These are phyloP conservation scores for Histomonas meleagridis DNA, from an alignment of 208 protist genomes.

Conservation along the genomic window DNA sequence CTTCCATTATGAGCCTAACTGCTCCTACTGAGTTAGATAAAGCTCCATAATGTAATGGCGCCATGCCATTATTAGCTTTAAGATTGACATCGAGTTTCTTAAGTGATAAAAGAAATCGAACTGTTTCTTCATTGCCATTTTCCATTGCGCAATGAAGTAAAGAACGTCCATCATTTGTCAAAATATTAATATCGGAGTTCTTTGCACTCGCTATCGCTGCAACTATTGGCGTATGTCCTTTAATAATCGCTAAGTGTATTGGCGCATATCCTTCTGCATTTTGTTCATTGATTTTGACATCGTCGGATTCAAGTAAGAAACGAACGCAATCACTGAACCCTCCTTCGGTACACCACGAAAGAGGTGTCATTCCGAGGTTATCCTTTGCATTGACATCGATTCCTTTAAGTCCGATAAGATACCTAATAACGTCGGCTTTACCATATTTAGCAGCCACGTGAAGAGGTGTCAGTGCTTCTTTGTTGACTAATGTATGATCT, in stretches of 20 bases:
- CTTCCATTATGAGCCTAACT: neutral
- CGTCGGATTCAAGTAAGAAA: neutral
- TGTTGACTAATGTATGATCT: neutral
- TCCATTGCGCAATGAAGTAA: neutral
- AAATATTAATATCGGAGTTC: neutral
- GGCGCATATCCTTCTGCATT: neutral
- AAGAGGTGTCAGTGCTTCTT: neutral
- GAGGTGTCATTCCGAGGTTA: neutral
- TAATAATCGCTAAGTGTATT: neutral
- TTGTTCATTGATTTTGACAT: neutral
- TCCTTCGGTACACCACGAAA: neutral
- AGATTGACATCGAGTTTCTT: neutral
- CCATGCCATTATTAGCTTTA: neutral
- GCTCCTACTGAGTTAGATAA: neutral
- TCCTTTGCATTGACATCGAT: neutral
- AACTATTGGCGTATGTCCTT: neutral
- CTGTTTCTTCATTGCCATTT: neutral
- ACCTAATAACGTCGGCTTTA: neutral
- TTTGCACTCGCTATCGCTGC: neutral
- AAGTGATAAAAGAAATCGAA: neutral
- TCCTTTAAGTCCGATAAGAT: neutral
- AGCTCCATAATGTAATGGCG: conserved; percentile 1
- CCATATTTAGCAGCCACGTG: neutral
- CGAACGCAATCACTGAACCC: neutral
- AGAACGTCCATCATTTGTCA: neutral